A percentile compares a stretch with the other conserved stretches of the same genome.
Evolutionary conservation across 805 yeast genomes (phyloP).

Genomic region (Zygosaccharomyces lentus): DNA sequence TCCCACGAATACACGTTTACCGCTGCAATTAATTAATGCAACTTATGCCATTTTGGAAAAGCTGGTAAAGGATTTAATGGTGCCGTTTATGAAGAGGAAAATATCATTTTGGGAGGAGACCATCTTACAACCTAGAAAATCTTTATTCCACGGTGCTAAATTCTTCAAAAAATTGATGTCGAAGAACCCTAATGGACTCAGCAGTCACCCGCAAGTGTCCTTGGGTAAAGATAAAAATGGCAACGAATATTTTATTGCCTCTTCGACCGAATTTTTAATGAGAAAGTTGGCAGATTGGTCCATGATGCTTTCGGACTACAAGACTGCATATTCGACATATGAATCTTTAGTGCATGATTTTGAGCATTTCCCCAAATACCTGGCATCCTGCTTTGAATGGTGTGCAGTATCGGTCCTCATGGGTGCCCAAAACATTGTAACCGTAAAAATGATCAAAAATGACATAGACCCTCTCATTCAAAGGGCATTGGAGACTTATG

Average conservation of each 20-base stretch:
- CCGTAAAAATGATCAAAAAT: slow-evolving; percentile 41
- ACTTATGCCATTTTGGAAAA: slow-evolving; percentile 27
- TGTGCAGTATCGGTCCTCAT: slow-evolving; percentile 68
- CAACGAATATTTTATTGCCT: slow-evolving; percentile 56
- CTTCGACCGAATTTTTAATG: slow-evolving; percentile 65
- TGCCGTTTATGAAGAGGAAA: slow-evolving; percentile 84
- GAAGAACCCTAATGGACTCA: slow-evolving; percentile 18
- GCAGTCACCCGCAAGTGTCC: slow-evolving; percentile 20
- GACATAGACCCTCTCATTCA: slow-evolving; percentile 42
- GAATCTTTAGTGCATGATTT: slow-evolving; percentile 78
- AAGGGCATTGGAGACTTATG: slow-evolving; percentile 30
- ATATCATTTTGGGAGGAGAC: slow-evolving; percentile 84
- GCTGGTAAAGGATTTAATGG: slow-evolving; percentile 27
- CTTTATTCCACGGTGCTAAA: slow-evolving; percentile 64
- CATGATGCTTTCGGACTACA: slow-evolving; percentile 84
- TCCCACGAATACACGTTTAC: slow-evolving; percentile 14
- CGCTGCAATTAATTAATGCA: slow-evolving; percentile 20
- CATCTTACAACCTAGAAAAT: slow-evolving; percentile 67
- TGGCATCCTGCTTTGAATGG: slow-evolving; percentile 85
- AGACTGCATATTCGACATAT: slow-evolving; percentile 76
- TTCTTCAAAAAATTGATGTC: slow-evolving; percentile 45
- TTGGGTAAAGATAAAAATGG: slow-evolving; percentile 43
- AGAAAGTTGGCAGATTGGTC: slow-evolving; percentile 90
- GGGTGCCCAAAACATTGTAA: slow-evolving; percentile 43
- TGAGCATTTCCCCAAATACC: slow-evolving; percentile 42